These are phyloP conservation scores for Penicillium lagena DNA, from an alignment of 495 filamentous ascomycete genomes.

Conservation along the genomic window DNA sequence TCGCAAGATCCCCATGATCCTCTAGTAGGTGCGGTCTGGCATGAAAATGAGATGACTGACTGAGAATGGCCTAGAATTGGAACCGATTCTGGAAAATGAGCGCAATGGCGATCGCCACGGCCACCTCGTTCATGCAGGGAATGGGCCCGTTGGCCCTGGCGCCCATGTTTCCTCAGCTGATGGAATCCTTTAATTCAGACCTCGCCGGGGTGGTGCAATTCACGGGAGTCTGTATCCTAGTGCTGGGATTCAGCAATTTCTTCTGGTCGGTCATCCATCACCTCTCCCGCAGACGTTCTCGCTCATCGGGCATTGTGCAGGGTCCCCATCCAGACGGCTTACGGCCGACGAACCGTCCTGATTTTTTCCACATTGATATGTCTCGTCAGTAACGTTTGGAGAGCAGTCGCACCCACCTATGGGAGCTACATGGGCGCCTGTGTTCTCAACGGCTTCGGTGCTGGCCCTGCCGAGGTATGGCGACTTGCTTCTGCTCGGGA, in stretches of 20 bases:
- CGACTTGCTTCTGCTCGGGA: neutral
- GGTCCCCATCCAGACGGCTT: constrained; percentile 53
- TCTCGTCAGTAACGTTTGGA: constrained; percentile 53
- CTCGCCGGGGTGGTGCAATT: constrained; percentile 41
- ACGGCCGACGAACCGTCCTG: constrained; percentile 52
- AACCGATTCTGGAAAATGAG: constrained; percentile 34
- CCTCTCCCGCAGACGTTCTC: neutral
- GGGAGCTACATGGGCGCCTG: constrained; percentile 55
- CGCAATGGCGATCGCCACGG: constrained; percentile 38
- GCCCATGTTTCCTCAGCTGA: constrained; percentile 51
- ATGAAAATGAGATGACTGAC: neutral
- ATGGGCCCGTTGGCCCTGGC: constrained; percentile 53
- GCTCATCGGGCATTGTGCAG: constrained; percentile 10
- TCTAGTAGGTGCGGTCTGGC: constrained; percentile 16
- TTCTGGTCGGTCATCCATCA: constrained; percentile 33
- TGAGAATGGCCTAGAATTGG: constrained; percentile 26
- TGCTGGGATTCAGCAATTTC: constrained; percentile 59
- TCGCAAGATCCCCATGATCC: constrained; percentile 42
- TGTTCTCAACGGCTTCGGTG: constrained; percentile 56
- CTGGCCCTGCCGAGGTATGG: constrained; percentile 38
- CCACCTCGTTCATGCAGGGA: constrained; percentile 50
- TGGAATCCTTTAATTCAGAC: constrained; percentile 48
- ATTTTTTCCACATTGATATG: constrained; percentile 50
- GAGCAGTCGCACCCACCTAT: constrained; percentile 50
- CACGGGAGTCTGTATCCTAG: constrained; percentile 56